Evolutionary conservation across 495 filamentous ascomycete genomes (phyloP), one percentile per base, ranked within the genome.

Genomic region (Penicillium alfredii): DNA sequence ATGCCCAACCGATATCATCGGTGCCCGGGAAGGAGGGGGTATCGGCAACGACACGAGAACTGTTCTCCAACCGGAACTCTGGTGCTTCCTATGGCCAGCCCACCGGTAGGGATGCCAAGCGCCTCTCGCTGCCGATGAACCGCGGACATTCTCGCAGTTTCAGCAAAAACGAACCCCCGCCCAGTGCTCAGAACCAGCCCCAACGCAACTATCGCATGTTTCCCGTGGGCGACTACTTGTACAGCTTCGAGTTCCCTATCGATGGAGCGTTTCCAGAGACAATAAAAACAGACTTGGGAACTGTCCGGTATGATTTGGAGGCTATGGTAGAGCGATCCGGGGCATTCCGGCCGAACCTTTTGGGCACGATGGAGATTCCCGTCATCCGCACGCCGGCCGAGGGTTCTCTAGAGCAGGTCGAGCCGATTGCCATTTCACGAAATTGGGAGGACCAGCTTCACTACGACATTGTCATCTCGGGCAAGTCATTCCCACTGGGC

Each of bases 361-460:
- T 86, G 22, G 92, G 92, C 12, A 73, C 66, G 9, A 83, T 86
- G 58, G 93, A 97, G 55, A 79, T 98, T 7, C 76, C 74, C 3
- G 76, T 98, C 28, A 84, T 98, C 17, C 81, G 92, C 10, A 81
- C 90, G 1, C 92, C 92, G 0, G 80, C 90, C 11, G 88, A 97
- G 64, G 77, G 88, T 31, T 97, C 90, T 4, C 66, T 97, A 32
- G 93, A 98, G 53, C 85, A 88, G 60, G 79, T 89, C 16, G 92
- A 98, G 53, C 92, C 92, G 9, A 98, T 98, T 58, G 90, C 90
- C 13, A 97, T 98, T 50, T 95, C 86, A 35, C 73, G 92, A 15
- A 89, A 88, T 38, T 98, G 92, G 92, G 92, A 98, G 51, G 93
- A 98, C 51, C 92, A 98, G 52, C 73, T 98, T 20, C 89, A 96